Evolutionary conservation across 1,284 basidiomycete genomes (phyloP).

Genomic region (Naganishia albida): DNA sequence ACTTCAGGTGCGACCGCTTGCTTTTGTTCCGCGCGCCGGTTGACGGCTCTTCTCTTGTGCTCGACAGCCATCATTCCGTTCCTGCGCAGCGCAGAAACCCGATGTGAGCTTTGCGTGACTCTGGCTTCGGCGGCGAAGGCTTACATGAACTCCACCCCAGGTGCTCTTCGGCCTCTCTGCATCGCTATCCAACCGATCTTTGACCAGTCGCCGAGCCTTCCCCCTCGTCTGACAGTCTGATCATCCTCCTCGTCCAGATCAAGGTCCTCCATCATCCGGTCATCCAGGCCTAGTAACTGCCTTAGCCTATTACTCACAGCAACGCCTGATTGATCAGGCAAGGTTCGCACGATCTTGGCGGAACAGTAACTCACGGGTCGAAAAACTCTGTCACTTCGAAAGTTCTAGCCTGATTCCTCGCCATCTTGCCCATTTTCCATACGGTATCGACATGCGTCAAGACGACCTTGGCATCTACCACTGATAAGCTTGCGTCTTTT

Average conservation of each 20-base stretch:
- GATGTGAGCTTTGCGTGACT: too few relatives aligned
- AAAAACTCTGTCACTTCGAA: conserved; percentile 57
- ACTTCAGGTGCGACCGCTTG: conserved; percentile 16
- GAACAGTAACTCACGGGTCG: conserved; percentile 38
- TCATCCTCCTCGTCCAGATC: conserved; percentile 41
- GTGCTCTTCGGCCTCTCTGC: conserved; percentile 45
- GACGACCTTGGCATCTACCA: conserved; percentile 28
- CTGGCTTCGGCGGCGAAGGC: conserved; percentile 32
- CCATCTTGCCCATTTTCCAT: conserved; percentile 16
- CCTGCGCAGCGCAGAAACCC: neutral
- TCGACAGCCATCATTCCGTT: conserved; percentile 34
- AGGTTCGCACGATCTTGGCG: neutral
- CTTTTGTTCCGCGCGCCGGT: conserved; percentile 23
- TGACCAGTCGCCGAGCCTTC: conserved; percentile 48
- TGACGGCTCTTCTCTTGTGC: conserved; percentile 33
- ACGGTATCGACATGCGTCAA: conserved; percentile 19
- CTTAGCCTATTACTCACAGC: conserved; percentile 6
- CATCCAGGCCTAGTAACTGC: conserved; percentile 16
- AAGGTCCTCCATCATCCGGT: conserved; percentile 36
- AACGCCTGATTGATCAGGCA: too few relatives aligned
- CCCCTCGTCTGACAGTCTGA: conserved; percentile 35
- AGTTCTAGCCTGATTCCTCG: conserved; percentile 44
- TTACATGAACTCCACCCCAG: conserved; percentile 55
- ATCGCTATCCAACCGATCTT: conserved; percentile 54
- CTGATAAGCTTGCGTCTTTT: conserved; percentile 19